Percentiles rank a stretch among this genome's conserved stretches.
Evolutionary conservation across 257 asterid genomes (phyloP).

Genomic region (Gentiana macrophylla): DNA sequence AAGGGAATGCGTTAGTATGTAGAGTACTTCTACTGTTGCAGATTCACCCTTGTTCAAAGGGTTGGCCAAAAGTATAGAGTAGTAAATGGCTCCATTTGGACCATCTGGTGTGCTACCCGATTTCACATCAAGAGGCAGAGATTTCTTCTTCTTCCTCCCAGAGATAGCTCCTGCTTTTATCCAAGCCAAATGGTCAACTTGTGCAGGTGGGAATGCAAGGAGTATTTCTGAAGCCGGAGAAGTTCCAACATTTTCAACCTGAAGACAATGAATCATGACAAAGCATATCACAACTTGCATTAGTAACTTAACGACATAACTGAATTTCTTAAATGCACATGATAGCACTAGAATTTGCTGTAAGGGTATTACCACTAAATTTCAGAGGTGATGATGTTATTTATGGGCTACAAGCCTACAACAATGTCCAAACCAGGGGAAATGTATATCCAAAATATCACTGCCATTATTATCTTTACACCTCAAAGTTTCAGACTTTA

Average conservation of each 20-base stretch:
- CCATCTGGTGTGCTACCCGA: slow-evolving; percentile 45
- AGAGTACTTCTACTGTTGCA: slow-evolving; percentile 56
- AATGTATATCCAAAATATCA: no score
- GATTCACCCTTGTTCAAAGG: slow-evolving; percentile 61
- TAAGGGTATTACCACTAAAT: no score
- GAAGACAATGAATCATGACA: slow-evolving; percentile 14
- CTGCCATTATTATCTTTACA: no score
- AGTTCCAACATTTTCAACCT: slow-evolving; percentile 74
- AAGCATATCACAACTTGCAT: not conserved
- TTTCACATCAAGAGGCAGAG: slow-evolving; percentile 54
- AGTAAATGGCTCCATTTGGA: slow-evolving; percentile 68
- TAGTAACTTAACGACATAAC: not conserved
- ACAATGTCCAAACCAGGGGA: no score
- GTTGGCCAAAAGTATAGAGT: slow-evolving; percentile 44
- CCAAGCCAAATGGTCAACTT: slow-evolving; percentile 62
- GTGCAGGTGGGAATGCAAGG: slow-evolving; percentile 65
- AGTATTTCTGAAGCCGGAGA: slow-evolving; percentile 65
- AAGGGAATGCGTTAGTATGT: slow-evolving; percentile 69
- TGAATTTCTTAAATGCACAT: not conserved
- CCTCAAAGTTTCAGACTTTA: no score
- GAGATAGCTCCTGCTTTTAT: slow-evolving; percentile 62
- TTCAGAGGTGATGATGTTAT: no score
- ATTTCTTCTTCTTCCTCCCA: slow-evolving; percentile 82
- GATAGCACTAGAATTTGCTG: not conserved
- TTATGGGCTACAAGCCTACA: no score